These are phyloP conservation scores for Geotrichum reessii DNA, from an alignment of 1,139 yeast species.

Conservation along the genomic window DNA sequence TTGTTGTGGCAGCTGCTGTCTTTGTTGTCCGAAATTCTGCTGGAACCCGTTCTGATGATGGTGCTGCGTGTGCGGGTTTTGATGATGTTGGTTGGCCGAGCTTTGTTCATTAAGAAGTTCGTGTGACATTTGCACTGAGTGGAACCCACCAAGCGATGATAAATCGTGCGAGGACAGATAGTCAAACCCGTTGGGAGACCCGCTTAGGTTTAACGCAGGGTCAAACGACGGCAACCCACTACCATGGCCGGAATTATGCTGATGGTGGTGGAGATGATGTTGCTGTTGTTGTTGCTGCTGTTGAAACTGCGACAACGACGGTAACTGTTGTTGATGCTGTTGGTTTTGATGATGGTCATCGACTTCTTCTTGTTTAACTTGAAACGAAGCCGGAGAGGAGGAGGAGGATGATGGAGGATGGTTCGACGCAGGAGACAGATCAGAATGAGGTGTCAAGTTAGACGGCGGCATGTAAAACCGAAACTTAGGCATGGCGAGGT, in stretches of 20 bases:
- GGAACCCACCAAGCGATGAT: constrained; percentile 7
- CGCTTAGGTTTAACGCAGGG: neutral
- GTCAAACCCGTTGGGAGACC: constrained; percentile 12
- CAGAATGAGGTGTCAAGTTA: constrained; percentile 7
- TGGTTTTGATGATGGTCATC: constrained; percentile 5
- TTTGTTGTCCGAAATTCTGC: constrained; percentile 1
- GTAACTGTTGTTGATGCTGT: constrained; percentile 6
- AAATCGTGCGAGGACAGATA: constrained; percentile 9
- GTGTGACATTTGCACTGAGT: constrained; percentile 2
- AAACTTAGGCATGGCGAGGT: constrained; percentile 12
- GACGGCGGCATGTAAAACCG: constrained; percentile 13
- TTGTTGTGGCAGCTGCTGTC: neutral
- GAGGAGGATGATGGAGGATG: neutral
- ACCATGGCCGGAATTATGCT: constrained; percentile 2
- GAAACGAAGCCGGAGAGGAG: constrained; percentile 1
- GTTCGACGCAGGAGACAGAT: constrained; percentile 9
- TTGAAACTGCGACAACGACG: constrained; percentile 11
- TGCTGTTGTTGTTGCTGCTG: constrained; percentile 5
- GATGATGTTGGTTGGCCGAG: neutral
- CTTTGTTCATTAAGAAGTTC: constrained; percentile 9
- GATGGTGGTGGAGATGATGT: constrained; percentile 8
- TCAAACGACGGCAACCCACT: constrained; percentile 8
- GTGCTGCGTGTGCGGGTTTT: neutral
- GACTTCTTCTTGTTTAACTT: constrained; percentile 1
- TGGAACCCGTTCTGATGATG: constrained; percentile 2